phyloP scores from a whole-genome alignment of 2,329 filamentous ascomycete genomes.

The Fonsecaea nubica region DNA sequence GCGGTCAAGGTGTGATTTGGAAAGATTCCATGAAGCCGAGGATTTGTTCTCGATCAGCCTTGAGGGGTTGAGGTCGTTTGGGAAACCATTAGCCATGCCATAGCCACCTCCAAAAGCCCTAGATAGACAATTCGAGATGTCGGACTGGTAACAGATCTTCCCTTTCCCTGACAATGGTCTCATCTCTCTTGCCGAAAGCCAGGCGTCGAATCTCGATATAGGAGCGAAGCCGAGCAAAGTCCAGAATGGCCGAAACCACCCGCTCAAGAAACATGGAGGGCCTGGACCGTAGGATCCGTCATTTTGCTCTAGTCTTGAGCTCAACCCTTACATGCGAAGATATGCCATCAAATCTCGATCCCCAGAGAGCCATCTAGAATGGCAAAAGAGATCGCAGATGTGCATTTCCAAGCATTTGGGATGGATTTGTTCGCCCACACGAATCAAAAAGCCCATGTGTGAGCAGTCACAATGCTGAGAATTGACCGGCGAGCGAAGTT shows the following conservation, averaged over 20 bases:
- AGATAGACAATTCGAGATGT: background rate
- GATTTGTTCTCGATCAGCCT: background rate
- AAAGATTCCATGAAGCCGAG: background rate
- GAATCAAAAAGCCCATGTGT: background rate
- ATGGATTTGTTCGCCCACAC: background rate
- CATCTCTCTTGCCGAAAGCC: background rate
- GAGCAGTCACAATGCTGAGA: background rate
- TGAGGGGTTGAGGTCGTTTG: background rate
- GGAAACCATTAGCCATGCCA: background rate
- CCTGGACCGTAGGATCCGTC: background rate
- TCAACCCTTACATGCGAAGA: background rate
- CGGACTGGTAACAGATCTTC: background rate
- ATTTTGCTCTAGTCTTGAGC: background rate
- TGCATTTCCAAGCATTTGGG: background rate
- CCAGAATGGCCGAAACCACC: background rate
- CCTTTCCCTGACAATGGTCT: background rate
- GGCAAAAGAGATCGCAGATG: background rate
- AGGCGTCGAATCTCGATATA: background rate
- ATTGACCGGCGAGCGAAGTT: slow-evolving; percentile 8
- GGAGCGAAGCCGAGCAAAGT: background rate
- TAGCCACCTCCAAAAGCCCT: background rate
- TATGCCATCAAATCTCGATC: background rate
- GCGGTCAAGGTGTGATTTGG: slow-evolving; percentile 4
- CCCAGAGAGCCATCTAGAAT: background rate
- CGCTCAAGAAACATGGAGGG: background rate